These are phyloP conservation scores for Saururus chinensis DNA, from an alignment of 164 flowering plant genomes.

Conservation along the genomic window DNA sequence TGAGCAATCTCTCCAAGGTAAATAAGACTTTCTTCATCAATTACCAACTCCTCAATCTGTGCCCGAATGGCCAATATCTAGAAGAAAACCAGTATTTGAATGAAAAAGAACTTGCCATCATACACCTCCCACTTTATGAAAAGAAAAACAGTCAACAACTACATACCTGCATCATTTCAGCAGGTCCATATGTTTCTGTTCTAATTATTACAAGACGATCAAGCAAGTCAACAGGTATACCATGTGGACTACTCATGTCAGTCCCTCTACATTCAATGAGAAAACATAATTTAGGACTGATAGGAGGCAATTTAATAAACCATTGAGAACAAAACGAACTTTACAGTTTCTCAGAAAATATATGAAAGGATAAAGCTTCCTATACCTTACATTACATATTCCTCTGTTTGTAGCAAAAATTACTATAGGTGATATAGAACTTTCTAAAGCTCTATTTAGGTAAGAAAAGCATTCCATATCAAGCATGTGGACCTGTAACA, in stretches of 20 bases:
- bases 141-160: background rate
- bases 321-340: background rate
- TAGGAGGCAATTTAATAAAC: background rate
- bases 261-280: slow-evolving; percentile 64
- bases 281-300: background rate
- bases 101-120: background rate
- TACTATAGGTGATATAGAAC: slow-evolving; percentile 86
- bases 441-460: slow-evolving; percentile 87
- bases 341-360: background rate
- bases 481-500: slow-evolving; percentile 89
- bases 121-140: background rate
- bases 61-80: slow-evolving; percentile 91
- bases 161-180: slow-evolving; percentile 88
- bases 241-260: slow-evolving; percentile 88
- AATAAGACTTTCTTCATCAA: slow-evolving; percentile 89
- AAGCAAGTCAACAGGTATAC: slow-evolving; percentile 91
- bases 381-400: slow-evolving; percentile 80
- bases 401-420: slow-evolving; percentile 97
- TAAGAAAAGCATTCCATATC: slow-evolving; percentile 97
- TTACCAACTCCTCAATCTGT: slow-evolving; percentile 71
- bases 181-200: slow-evolving; percentile 80
- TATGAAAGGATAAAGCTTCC: background rate
- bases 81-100: background rate
- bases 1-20: slow-evolving; percentile 82
- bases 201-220: slow-evolving; percentile 81